Percentiles rank a stretch among this genome's conserved stretches.
Conservation (phyloP, 2,329 filamentous ascomycete species). For the Ceratocystis cacaofunesta region DNA sequence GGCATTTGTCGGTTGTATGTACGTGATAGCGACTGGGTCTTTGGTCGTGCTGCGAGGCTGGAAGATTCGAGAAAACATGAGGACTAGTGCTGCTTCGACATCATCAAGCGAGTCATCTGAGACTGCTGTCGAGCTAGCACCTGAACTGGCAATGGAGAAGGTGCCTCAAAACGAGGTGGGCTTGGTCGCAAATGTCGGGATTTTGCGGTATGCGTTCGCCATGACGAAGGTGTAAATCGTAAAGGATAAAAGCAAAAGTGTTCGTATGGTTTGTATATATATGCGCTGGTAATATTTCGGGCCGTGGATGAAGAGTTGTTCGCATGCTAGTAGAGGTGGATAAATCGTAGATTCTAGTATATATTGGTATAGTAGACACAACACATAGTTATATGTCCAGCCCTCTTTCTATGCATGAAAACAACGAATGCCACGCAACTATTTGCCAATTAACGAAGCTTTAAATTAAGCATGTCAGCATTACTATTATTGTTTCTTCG, state of each 20-base stretch:
- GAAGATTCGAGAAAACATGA: conserved; percentile 23
- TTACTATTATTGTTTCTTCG: no score
- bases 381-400: no score
- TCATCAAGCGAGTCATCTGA: not conserved
- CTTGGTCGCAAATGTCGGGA: not conserved
- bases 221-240: not conserved
- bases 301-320: no score
- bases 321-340: no score
- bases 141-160: not conserved
- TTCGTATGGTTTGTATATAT: no score
- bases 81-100: conserved; percentile 7
- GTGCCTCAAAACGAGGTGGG: not conserved
- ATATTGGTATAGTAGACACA: no score
- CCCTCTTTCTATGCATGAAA: no score
- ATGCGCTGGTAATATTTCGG: no score
- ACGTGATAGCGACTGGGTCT: conserved; percentile 32
- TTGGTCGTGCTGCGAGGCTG: conserved; percentile 26
- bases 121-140: not conserved
- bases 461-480: no score
- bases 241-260: not conserved
- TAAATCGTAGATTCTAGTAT: no score
- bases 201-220: not conserved
- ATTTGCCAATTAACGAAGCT: no score
- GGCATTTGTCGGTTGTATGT: conserved; percentile 48
- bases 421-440: no score